Base-by-base conservation (phyloP, 2,329 filamentous ascomycete genomes). In the Fusarium sacchari region DNA sequence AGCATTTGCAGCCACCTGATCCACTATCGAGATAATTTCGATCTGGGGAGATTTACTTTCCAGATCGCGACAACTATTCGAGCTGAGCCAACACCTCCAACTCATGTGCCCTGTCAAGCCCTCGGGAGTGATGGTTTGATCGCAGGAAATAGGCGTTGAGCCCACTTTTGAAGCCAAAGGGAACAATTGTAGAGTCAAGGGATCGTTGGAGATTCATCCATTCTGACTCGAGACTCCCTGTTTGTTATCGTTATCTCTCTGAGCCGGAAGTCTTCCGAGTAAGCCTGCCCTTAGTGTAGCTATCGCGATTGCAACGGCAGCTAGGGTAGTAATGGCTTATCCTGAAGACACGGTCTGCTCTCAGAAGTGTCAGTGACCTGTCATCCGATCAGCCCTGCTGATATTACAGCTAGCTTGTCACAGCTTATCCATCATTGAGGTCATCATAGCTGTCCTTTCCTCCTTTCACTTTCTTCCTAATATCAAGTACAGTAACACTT, bases 11-110 rank as follows among this genome's bases (percentile, higher is more conserved):
- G 68, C 75, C 75, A 71, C 68, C 59, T 68, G 55, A 71, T 70
- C 64, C 71, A 73, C 69, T 72, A 77, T 76, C 75, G 65, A 77
- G 73, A 77, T 77, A 53, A 56, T 71, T 61, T 52, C 75, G 75
- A 77, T 77, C 68, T 56, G 52, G 52, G 39, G 47, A 65, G 68
- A 75, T 75, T 64, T 37, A 37, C 56, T 60, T 67, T 64, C 40
- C 44, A 60, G 68, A 76, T 77, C 70, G 64, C 59, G 32, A 66
- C 61, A 56, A 56, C 55, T 34, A 64, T 73, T 59, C 59, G 63
- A 65, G 49, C 46, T 60, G 32, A 42, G 47, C 59, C 46, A 69
- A 66, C 55, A 63, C 42, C 43, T 30, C 42, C 37, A 53, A 26
- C 46, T 34, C 52, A 61, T 60, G 43, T 26, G 22, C 36, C 24